Evolutionary conservation across 805 yeast genomes (phyloP).

Genomic region (Cyberlindnera subsufficiens): DNA sequence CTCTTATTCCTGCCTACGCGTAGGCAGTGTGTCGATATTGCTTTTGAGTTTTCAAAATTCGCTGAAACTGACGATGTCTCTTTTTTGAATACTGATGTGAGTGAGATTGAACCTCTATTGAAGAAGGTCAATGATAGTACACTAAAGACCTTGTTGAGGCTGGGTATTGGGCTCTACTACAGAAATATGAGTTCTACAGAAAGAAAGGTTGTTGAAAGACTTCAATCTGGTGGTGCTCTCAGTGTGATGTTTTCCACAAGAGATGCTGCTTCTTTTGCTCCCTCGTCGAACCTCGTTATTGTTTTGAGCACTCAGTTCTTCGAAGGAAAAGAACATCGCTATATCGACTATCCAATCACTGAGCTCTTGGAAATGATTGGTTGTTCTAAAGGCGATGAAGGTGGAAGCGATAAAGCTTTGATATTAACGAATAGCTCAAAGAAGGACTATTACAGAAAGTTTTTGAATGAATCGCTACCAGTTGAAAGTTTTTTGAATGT

Average conservation of each 20-base stretch:
- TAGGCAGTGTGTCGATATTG: constrained; percentile 47
- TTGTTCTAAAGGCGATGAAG: constrained; percentile 25
- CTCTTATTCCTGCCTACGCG: constrained; percentile 56
- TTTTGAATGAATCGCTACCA: constrained; percentile 71
- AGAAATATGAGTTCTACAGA: constrained; percentile 54
- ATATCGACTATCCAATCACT: constrained; percentile 59
- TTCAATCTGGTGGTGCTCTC: constrained; percentile 46
- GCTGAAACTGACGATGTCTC: constrained; percentile 31
- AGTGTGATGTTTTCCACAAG: constrained; percentile 55
- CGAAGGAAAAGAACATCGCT: constrained; percentile 71
- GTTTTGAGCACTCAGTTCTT: constrained; percentile 66
- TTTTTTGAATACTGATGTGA: constrained; percentile 34
- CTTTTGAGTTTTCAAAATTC: constrained; percentile 35
- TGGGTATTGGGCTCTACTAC: constrained; percentile 64
- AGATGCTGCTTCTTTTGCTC: constrained; percentile 46
- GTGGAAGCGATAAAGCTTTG: constrained; percentile 36
- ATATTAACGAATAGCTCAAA: constrained; percentile 53
- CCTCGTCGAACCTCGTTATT: constrained; percentile 49
- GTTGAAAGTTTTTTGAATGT: constrained; percentile 69
- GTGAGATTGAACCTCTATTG: constrained; percentile 35
- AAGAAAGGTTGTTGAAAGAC: constrained; percentile 43
- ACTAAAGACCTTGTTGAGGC: constrained; percentile 35
- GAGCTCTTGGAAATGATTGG: constrained; percentile 65
- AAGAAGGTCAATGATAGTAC: constrained; percentile 40
- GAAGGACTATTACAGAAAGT: constrained; percentile 61